phyloP scores from a whole-genome alignment of 139 green algal genomes.

The Yamagishiella unicocca region DNA sequence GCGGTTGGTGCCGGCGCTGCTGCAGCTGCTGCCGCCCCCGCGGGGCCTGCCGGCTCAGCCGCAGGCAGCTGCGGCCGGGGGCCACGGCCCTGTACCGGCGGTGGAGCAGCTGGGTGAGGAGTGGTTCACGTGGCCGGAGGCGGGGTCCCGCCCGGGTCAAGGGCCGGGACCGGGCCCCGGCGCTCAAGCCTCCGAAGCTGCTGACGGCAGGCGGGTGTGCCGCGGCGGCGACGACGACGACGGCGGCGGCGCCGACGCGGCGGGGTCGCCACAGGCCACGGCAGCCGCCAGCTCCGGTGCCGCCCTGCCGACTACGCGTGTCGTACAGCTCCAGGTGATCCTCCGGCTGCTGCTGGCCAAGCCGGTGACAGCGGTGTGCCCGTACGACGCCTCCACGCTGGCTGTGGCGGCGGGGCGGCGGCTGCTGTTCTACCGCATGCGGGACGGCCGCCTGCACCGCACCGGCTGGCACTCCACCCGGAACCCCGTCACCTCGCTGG shows the following conservation, averaged over 20 bases:
- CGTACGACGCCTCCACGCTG: constrained; percentile 3
- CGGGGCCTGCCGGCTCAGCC: not conserved
- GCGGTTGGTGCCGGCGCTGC: constrained; percentile 16
- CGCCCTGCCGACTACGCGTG: not conserved
- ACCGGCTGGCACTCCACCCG: constrained; percentile 16
- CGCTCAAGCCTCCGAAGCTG: too few species aligned
- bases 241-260: not conserved
- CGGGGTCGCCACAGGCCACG: not conserved
- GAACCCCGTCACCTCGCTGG: constrained; percentile 6
- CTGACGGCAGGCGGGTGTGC: not conserved
- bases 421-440: constrained; percentile 29
- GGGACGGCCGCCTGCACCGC: not conserved
- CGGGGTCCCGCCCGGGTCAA: not conserved
- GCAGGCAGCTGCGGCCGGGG: not conserved
- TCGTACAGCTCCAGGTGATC: constrained; percentile 6
- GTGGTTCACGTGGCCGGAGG: constrained; percentile 1
- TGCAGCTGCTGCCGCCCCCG: not conserved
- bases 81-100: too few species aligned
- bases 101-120: not conserved
- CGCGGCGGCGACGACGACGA: not conserved
- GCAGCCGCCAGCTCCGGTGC: not conserved
- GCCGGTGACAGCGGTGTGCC: constrained; percentile 12
- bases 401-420: constrained; percentile 13
- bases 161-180: too few species aligned
- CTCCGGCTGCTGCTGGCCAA: constrained; percentile 12